A percentile compares a stretch with the other conserved stretches of the same genome.
Conservation (phyloP, 176 grass and related monocot species). For the Ananas comosus region DNA sequence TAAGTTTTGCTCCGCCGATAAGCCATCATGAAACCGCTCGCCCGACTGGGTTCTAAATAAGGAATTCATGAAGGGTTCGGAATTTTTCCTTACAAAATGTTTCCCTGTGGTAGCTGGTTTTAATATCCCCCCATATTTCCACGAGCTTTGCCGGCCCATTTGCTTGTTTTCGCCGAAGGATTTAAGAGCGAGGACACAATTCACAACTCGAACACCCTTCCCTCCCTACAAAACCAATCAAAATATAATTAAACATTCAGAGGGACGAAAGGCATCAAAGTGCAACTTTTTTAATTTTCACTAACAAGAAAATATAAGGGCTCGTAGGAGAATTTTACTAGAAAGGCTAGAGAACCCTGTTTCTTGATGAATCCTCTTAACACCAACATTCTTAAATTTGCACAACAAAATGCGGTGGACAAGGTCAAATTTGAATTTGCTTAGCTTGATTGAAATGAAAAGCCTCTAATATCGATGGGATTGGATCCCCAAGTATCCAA, state of each 20-base stretch:
- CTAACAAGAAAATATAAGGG: too few species aligned
- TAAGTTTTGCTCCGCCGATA: constrained; percentile 45
- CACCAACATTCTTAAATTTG: too few species aligned
- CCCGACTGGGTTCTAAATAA: constrained; percentile 58
- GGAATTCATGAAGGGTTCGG: constrained; percentile 58
- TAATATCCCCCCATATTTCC: constrained; percentile 41
- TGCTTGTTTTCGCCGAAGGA: constrained; percentile 51
- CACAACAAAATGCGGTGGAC: too few species aligned
- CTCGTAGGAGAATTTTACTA: too few species aligned
- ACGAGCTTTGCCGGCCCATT: constrained; percentile 38
- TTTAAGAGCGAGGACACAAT: constrained; percentile 78
- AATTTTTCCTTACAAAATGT: constrained; percentile 52
- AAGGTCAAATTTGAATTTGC: too few species aligned
- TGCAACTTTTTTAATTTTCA: too few species aligned
- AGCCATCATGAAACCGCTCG: constrained; percentile 38
- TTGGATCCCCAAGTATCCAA: too few species aligned
- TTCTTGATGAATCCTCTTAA: too few species aligned
- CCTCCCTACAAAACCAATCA: constrained; percentile 49
- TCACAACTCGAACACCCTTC: constrained; percentile 60
- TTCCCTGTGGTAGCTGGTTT: constrained; percentile 46
- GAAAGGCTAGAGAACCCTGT: too few species aligned
- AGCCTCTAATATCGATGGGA: too few species aligned
- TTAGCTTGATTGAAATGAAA: too few species aligned
- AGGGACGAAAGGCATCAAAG: too few species aligned
- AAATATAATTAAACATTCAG: background rate